Conservation (phyloP, 2,329 filamentous ascomycete genomes). For the Calonectria naviculata region DNA sequence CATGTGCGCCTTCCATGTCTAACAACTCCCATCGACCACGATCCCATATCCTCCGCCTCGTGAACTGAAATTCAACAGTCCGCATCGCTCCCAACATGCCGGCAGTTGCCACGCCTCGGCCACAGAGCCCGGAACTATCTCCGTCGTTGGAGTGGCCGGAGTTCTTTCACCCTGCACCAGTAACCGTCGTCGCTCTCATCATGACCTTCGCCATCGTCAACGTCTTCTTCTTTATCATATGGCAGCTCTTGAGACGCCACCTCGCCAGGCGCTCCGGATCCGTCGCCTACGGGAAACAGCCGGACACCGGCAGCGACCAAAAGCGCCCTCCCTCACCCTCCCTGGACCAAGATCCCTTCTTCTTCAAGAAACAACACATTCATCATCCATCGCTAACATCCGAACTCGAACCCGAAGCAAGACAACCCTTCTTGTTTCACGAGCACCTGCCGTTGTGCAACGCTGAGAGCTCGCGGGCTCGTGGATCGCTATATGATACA, state of each 20-base stretch:
- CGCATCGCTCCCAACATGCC: not conserved
- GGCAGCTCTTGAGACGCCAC: conserved; percentile 28
- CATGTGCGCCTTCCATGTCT: not conserved
- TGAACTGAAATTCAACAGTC: conserved; percentile 1
- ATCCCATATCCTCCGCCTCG: not conserved
- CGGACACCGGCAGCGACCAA: not conserved
- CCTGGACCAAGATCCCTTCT: not conserved
- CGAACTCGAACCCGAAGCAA: conserved; percentile 30
- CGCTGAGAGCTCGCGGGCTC: conserved; percentile 23
- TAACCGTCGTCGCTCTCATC: conserved; percentile 33
- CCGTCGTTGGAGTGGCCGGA: conserved; percentile 18
- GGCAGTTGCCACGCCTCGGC: not conserved
- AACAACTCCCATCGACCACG: not conserved
- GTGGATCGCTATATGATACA: conserved; percentile 37
- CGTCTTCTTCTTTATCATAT: conserved; percentile 32
- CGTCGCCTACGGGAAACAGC: conserved; percentile 9
- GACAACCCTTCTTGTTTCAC: conserved; percentile 29
- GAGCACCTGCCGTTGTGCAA: conserved; percentile 34
- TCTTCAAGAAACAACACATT: not conserved
- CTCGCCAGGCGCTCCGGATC: conserved; percentile 25
- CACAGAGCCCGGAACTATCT: conserved; percentile 1
- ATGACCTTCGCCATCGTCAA: conserved; percentile 30
- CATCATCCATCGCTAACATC: conserved; percentile 10
- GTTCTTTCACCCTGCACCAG: conserved; percentile 27
- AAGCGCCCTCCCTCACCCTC: not conserved